Percentiles rank a stretch among this genome's conserved stretches.
Conservation (phyloP, 2,329 filamentous ascomycete genomes). For the Passalora sequoiae region DNA sequence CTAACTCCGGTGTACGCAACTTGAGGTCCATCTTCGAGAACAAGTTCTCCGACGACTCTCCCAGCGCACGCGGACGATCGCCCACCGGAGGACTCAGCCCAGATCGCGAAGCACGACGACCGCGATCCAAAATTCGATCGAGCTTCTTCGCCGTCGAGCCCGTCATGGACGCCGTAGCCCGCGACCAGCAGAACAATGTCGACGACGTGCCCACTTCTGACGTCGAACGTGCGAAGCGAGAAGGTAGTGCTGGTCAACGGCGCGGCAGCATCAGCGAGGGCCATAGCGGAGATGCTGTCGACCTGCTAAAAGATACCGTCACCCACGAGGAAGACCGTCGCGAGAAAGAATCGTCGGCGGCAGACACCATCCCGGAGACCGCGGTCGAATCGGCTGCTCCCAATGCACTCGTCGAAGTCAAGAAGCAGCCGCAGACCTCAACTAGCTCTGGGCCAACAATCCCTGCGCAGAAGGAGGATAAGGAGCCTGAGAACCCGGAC, state of each 20-base stretch:
- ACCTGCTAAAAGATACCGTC: constrained; percentile 39
- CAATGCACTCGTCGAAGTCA: constrained; percentile 29
- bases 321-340: constrained; percentile 39
- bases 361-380: constrained; percentile 40
- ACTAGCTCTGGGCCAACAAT: not conserved
- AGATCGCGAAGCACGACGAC: constrained; percentile 17
- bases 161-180: constrained; percentile 14
- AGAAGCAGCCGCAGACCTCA: constrained; percentile 14
- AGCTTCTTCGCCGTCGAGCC: constrained; percentile 46
- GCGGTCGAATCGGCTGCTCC: constrained; percentile 37
- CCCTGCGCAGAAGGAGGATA: constrained; percentile 11
- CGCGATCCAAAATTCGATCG: constrained; percentile 43
- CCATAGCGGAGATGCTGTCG: constrained; percentile 30
- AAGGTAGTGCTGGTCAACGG: constrained; percentile 23
- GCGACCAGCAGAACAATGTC: constrained; percentile 9
- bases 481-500: constrained; percentile 39
- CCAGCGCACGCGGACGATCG: constrained; percentile 41
- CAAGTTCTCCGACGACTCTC: constrained; percentile 31
- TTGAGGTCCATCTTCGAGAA: constrained; percentile 48
- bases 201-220: constrained; percentile 8
- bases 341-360: constrained; percentile 33
- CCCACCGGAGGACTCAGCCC: constrained; percentile 32
- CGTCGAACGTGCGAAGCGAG: constrained; percentile 17
- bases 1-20: constrained; percentile 43
- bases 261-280: constrained; percentile 40